A percentile compares a stretch with the other conserved stretches of the same genome.
phyloP scores from a whole-genome alignment of 2,329 filamentous ascomycete species.

The Nakataea oryzae region DNA sequence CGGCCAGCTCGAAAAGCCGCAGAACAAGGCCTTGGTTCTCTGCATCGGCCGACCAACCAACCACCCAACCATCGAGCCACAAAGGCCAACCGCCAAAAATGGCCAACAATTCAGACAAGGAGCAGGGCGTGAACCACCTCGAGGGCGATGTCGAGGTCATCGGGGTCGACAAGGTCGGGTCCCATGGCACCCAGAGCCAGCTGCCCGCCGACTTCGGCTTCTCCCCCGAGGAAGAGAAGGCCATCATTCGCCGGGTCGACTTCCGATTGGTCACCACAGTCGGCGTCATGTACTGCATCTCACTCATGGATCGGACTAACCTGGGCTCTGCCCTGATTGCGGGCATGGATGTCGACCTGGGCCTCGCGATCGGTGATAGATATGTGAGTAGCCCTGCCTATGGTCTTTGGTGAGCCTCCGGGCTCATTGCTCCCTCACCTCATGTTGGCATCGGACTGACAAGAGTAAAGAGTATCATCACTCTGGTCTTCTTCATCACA shows the following conservation, averaged over 20 bases:
- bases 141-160: conserved; percentile 2
- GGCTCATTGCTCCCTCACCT: too few species aligned
- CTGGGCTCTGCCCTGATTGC: conserved; percentile 64
- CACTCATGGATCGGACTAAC: conserved; percentile 72
- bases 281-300: conserved; percentile 62
- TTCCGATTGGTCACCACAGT: conserved; percentile 50
- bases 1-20: too few species aligned
- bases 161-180: background rate
- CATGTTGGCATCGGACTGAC: too few species aligned
- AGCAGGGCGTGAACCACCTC: conserved; percentile 1
- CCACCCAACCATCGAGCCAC: background rate
- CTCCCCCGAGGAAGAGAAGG: conserved; percentile 50
- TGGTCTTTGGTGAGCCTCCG: too few species aligned
- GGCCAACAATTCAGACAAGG: background rate
- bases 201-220: conserved; percentile 31
- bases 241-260: conserved; percentile 62
- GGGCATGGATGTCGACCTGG: conserved; percentile 41
- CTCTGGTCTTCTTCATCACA: conserved; percentile 63
- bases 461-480: conserved; percentile 44
- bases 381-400: conserved; percentile 28
- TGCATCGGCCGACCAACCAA: background rate
- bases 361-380: conserved; percentile 28
- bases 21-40: too few species aligned
- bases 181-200: conserved; percentile 1
- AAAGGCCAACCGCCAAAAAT: background rate